Evolutionary conservation across 345 rosid genomes (phyloP), one percentile per base, ranked within the genome.

Genomic region (Melaleuca quinquenervia): DNA sequence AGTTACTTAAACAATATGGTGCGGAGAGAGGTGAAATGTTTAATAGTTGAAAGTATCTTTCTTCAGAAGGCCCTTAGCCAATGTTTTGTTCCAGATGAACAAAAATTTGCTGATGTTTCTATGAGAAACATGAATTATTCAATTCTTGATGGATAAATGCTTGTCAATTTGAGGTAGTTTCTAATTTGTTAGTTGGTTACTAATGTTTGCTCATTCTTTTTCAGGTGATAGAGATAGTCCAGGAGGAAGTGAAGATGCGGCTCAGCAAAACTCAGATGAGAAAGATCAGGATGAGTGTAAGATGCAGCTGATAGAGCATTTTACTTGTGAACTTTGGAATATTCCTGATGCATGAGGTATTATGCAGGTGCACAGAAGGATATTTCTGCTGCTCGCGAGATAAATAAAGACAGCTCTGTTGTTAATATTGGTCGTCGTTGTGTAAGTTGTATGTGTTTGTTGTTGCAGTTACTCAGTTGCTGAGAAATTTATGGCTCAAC

Each of bases 391-490:
- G 89, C 89, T 58, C 85, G 85, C 89, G 88, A 90, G 88, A 85
- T 87, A 64, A 94, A 90, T 84, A 80, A 86, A 83, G 89, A 87
- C 87, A 83, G 91, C 90, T 87, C 90, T 78, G 91, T 85, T 93
- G 93, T 90, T 36, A 83, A 51, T 85, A 41, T 88, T 90, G 91
- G 91, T 95, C 97, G 98, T 89, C 97, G 98, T 96, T 94, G 95
- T 98, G 99, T 98, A 98, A 98, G 99, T 98, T 98, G 99, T 98
- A 98, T 95, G 99, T 98, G 98, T 96, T 96, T 95, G 90, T 92
- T 89, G 91, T 92, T 89, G 91, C 90, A 82, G 74, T 89, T 92
- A 82, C 89, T 90, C 84, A 87, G 87, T 91, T 92, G 85, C 56
- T 53, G 70, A 89, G 85, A 86, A 85, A 88, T 90, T 88, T 86